Percentiles rank a stretch among this genome's conserved stretches.
Conservation (phyloP, 805 yeast genomes). For the Wickerhamiella occidentalis region DNA sequence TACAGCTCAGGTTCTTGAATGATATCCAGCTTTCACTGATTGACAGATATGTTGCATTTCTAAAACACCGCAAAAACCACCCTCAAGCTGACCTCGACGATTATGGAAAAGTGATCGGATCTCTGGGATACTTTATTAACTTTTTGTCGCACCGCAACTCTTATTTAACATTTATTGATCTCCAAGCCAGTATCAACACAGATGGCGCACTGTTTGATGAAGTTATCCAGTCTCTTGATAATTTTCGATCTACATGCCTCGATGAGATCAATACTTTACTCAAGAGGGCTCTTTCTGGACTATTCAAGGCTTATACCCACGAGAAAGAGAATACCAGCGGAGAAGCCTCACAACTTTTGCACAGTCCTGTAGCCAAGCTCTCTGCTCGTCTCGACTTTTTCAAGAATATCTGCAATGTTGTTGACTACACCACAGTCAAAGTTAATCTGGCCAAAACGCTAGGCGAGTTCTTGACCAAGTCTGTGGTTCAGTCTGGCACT, state of each 20-base stretch:
- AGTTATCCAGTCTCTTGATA: not conserved
- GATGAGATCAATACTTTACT: conserved; percentile 11
- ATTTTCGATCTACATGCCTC: conserved; percentile 3
- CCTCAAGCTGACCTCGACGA: conserved; percentile 31
- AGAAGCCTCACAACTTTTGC: not conserved
- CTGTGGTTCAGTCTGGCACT: conserved; percentile 30
- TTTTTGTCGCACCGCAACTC: conserved; percentile 35
- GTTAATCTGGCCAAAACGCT: conserved; percentile 24
- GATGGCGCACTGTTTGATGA: conserved; percentile 2
- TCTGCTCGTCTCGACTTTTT: conserved; percentile 23
- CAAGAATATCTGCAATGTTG: conserved; percentile 24
- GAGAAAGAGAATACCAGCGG: too few relatives aligned
- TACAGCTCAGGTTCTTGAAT: conserved; percentile 43
- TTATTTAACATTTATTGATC: conserved; percentile 30
- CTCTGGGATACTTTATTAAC: conserved; percentile 30
- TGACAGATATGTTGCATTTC: conserved; percentile 33
- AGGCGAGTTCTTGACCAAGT: conserved; percentile 30
- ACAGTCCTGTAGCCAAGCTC: conserved; percentile 15
- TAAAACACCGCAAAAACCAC: conserved; percentile 24
- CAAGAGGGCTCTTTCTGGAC: conserved; percentile 9
- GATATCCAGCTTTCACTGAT: conserved; percentile 47
- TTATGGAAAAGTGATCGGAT: conserved; percentile 32
- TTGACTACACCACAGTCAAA: conserved; percentile 26
- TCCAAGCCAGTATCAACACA: conserved; percentile 19
- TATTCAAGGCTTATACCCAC: conserved; percentile 15